Conservation (phyloP, 192 early-diverging fungal genomes). For the Backusella australiensis region DNA sequence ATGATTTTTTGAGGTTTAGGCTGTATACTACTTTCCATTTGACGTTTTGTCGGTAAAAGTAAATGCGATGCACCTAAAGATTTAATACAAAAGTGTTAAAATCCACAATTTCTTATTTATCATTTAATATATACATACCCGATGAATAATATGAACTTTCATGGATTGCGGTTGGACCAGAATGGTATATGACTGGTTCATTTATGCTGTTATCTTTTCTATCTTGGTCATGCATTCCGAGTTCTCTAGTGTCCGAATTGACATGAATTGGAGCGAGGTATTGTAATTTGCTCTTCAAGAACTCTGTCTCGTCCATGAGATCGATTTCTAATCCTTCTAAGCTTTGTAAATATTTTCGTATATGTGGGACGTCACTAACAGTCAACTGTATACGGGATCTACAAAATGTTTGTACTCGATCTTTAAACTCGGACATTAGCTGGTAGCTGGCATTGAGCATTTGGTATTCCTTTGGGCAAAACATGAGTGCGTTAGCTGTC, state of each 20-base stretch:
- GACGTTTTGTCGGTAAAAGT: background rate
- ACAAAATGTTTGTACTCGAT: slow-evolving; percentile 26
- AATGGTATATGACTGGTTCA: background rate
- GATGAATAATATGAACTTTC: background rate
- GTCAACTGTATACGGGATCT: slow-evolving; percentile 27
- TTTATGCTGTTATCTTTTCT: background rate
- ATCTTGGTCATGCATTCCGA: background rate
- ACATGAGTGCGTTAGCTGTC: slow-evolving; percentile 38
- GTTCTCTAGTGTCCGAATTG: background rate
- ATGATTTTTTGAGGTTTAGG: background rate
- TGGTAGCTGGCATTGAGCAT: slow-evolving; percentile 14
- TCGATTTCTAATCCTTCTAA: slow-evolving; percentile 42
- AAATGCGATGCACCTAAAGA: background rate
- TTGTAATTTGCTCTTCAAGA: slow-evolving; percentile 38
- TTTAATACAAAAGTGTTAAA: background rate
- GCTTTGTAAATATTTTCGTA: slow-evolving; percentile 38
- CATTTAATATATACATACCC: background rate
- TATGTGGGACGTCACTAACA: slow-evolving; percentile 28
- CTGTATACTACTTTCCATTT: background rate
- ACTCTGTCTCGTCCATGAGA: slow-evolving; percentile 39
- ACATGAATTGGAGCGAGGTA: slow-evolving; percentile 23
- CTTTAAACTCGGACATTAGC: slow-evolving; percentile 7
- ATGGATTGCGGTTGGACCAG: background rate
- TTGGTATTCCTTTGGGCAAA: slow-evolving; percentile 40
- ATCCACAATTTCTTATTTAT: background rate